Base-by-base conservation (phyloP, 176 grass and related monocot genomes). In the Luzula sylvatica region DNA sequence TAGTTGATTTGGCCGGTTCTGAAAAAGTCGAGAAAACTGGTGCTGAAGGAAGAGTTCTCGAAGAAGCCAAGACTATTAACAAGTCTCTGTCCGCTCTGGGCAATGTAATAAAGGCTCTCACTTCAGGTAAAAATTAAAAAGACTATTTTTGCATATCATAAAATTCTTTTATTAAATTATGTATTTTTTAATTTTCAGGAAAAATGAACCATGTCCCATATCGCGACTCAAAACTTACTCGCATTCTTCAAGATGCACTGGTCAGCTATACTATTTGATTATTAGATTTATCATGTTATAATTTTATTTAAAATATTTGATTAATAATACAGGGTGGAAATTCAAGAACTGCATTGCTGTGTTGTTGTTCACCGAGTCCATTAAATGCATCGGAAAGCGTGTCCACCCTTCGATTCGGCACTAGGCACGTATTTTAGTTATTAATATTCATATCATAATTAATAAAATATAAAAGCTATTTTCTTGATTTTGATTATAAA, bases 171-270 rank as follows among this genome's bases (percentile, higher is more conserved):
- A 1, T 50, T 72, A 19, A 29, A 17, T 26, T 79, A 22, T 62
- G 21, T 27, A 58, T 20, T 74, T 60, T 14, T 66, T 12, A 54
- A 17, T 27, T 40, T 63, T 38, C 76, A 95, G 88, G 79, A 49
- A 95, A 95, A 83, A 72, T 56, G 41, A 83, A 71, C 50, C 88
- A 87, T 48, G 77, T 95, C 17, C 88, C 83, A 55, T 95, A 75
- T 56, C 72, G 88, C 30, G 83, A 95, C 59, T 95, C 79, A 6
- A 87, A 77, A 72, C 83, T 95, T 68, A 95, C 88, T 8, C 83
- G 83, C 45, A 87, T 95, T 75, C 88, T 95, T 48, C 88, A 83
- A 78, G 88, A 95, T 81, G 52, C 88, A 48, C 70, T 95, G 79
- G 88, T 95, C 32, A 61, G 88, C 73, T 35, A 35, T 1, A 35